Base-by-base conservation (phyloP, 1,284 basidiomycete species). In the Coniferiporia weirii region DNA sequence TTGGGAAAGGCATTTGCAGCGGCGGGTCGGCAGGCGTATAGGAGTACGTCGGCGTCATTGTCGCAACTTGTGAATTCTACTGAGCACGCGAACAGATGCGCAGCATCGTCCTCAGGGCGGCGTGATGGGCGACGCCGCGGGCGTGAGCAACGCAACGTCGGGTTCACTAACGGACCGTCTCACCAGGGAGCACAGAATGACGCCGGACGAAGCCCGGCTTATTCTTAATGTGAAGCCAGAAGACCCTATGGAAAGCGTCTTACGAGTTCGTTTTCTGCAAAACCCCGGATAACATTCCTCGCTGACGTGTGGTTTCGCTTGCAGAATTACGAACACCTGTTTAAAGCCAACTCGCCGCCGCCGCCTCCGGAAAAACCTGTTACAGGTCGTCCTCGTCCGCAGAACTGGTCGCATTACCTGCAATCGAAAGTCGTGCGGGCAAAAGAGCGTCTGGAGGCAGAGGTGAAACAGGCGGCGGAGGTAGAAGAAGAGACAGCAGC, bases 361-460 rank as follows among this genome's bases (percentile, higher is more conserved):
- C 78, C 83, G 51, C 75, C 81, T 53, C 74, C 81, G 20, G 73
- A 80, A 47, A 77, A 83, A 66, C 74, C 80, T 7, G 64, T 75
- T 49, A 65, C 75, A 0, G 65, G 64, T 15, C 70, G 70, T 22
- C 67, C 72, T 12, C 65, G 72, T n/a, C 70, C 74, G 32, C 79
- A 80, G n/a, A 70, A 75, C 47, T 74, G 93, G 71, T 93, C 91
- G 38, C 91, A 94, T 73, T 99, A 99, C 75, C 79, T 99, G 27
- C 95, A 98, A 72, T 95, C 93, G 59, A 99, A 99, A 76, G 91
- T 99, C 19, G 87, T 95, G 50, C 85, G 96, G 52, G 96, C 97
- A 19, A 83, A 89, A 61, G 95, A 98, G 75, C 85, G 97, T 73
- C 88, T 99, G 77, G 90, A 95, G 68, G 93, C 93, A 1, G 94